Conservation (phyloP, 1,284 basidiomycete species). For the Apiotrichum montevideense region DNA sequence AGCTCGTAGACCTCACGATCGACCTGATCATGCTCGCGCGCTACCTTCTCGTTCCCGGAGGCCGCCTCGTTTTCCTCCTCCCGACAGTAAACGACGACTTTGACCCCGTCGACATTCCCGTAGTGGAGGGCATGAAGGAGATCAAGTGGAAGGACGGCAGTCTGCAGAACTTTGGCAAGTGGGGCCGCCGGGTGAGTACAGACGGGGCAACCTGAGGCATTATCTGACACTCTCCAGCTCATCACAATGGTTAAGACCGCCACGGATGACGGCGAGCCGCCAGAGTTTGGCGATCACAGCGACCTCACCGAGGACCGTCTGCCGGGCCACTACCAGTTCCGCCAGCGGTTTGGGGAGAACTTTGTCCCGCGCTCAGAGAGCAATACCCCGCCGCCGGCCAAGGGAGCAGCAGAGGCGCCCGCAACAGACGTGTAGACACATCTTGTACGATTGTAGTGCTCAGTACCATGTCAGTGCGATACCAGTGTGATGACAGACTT, state of each 20-base stretch:
- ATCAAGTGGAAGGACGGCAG: constrained; percentile 73
- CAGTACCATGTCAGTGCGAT: too few species aligned
- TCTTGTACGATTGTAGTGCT: too few species aligned
- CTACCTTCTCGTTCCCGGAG: constrained; percentile 75
- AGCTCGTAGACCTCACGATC: constrained; percentile 72
- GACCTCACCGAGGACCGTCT: constrained; percentile 22
- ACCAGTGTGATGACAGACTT: too few species aligned
- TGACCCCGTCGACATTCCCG: constrained; percentile 70
- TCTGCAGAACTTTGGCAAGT: constrained; percentile 89
- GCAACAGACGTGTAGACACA: too few species aligned
- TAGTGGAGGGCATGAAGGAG: constrained; percentile 67
- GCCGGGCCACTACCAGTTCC: constrained; percentile 41
- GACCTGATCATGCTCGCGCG: constrained; percentile 80
- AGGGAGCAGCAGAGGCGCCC: too few species aligned
- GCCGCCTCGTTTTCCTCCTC: constrained; percentile 89
- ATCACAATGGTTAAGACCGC: constrained; percentile 79
- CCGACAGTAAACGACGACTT: constrained; percentile 89
- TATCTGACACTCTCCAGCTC: constrained; percentile 53
- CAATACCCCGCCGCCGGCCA: too few species aligned
- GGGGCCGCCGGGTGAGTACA: constrained; percentile 76
- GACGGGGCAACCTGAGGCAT: too few species aligned
- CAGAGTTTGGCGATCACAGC: constrained; percentile 37
- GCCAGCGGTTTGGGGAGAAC: constrained; percentile 14
- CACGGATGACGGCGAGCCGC: constrained; percentile 38
- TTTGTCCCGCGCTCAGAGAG: constrained; percentile 1